Base-by-base conservation (phyloP, 2,329 filamentous ascomycete species). In the Paracoccidioides lutzii region DNA sequence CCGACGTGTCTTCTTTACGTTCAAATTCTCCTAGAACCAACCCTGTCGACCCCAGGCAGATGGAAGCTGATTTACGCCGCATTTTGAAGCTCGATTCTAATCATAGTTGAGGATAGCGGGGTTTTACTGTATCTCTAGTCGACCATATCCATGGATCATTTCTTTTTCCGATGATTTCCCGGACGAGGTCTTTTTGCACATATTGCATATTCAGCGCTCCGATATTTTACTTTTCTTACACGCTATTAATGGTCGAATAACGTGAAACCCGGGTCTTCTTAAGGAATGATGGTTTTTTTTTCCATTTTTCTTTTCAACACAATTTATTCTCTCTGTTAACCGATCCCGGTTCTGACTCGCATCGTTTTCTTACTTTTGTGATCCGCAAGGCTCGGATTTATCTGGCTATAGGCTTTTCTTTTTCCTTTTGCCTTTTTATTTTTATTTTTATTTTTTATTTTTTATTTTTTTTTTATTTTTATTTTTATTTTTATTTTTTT, bases 41-140 rank as follows among this genome's bases (percentile, higher is more conserved):
- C 45, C 61, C 66, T 32, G 49, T 66, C 32, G 73, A 74, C 57
- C 72, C 71, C 4, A 72, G 72, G 60, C 67, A 71, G 54, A 73
- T 76, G 62, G 75, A 76, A 60, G 74, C 76, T 63, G 73, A 76
- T 63, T 62, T 77, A 54, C 70, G 74, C 35, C 68, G 73, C 35
- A 73, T 76, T 37, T 60, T 77, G 63, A 76, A 76, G 56, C 65
- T 77, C 54, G 68, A 72, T 62, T 64, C 64, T 42, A 60, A 63
- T 37, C 55, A 65, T 30, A 61, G 64, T 28, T 62, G 69, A 52
- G 22, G 4, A 5, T 50, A 35, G 12, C 6, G 42, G 7, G 42
- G 4, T 6, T 6, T 8, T 12, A 6, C 10, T 5, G 15, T 35
- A 12, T 22, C 8, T 35, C 5, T 32, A 30, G 4, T 44, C 15